Evolutionary conservation across 2,329 filamentous ascomycete species (phyloP), one percentile per base, ranked within the genome.

Genomic region (Eutypa lata): DNA sequence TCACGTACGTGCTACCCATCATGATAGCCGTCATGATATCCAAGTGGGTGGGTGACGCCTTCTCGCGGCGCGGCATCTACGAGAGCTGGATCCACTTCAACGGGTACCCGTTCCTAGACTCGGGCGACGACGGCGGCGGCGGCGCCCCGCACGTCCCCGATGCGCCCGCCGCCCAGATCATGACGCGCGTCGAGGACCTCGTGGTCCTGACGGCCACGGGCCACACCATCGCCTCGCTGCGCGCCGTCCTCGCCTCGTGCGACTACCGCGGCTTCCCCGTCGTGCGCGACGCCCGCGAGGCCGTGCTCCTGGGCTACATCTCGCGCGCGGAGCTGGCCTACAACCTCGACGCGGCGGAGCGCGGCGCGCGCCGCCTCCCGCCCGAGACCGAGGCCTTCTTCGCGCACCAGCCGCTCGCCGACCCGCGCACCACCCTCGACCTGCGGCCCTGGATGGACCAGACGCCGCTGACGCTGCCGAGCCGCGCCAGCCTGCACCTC

Each of bases 11-110:
- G 47, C 83, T 99, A 7, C 94, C 94, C 51, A 99, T 97, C 71
- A 99, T 99, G 94, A 90, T 99, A 58, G 91, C 92, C 43, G 94
- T 99, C 66, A 96, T 99, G 92, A 81, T 97, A 44, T 90, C 90
- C 57, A 99, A 99, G 75, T 99, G 94, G 94, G 91, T 96, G 24
- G 94, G 92, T 65, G 94, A 99, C 70, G 93, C 91, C 48, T 92
- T 99, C 70, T 91, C 90, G 24, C 90, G 90, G 52, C 85, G 88
- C 48, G 91, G 94, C 59, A 97, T 99, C 71, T 99, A 99, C 75
- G 94, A 99, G 70, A 88, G 89, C 51, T 99, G 94, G 94, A 99
- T 99, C 66, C 89, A 91, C 61, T 87, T 97, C 73, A 94, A 95
- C 66, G 91, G 90, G 60, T 99, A 97, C 68, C 94, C 94, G 0